Base-by-base conservation (phyloP, 108 stramenopile species). In the Cyclotella choctawhatcheeana region DNA sequence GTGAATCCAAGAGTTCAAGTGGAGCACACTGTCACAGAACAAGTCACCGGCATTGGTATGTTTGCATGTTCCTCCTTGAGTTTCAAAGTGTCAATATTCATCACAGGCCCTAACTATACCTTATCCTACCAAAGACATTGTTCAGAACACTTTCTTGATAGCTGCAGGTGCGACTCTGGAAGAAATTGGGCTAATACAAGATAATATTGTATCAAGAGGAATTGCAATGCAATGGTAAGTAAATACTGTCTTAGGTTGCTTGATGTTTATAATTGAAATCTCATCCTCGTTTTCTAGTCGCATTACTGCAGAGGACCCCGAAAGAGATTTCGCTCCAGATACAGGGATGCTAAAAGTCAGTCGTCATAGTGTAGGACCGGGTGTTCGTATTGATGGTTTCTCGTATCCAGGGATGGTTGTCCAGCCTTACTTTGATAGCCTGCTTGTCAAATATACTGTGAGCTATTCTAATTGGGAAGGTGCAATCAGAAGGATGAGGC, bases 21-120 rank as follows among this genome's bases (percentile, higher is more conserved):
- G 68, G 93, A 95, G 69, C 93, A 95, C 76, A 90, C 91, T 24
- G 91, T 93, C 31, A 95, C 93, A 17, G 93, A 95, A 69, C 87
- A 87, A 62, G 87, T 95, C 44, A 88, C 90, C 16, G 65, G 85
- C 20, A 76, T 90, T 43, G 92, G 60, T 61, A 24, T 20, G 60
- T 61, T 4, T 13, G 2, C 3, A 8, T 24, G n/a, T 22, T 24
- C 21, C 40, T 20, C 13, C 25, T 26, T 44, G 21, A 44, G 37
- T 20, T 44, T 20, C 8, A n/a, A n/a, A n/a, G n/a, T n/a, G n/a
- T n/a, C n/a, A n/a, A n/a, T n/a, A n/a, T n/a, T n/a, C n/a, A n/a
- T n/a, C n/a, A n/a, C n/a, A 24, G 44, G 40, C 21, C 21, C 22
- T 2, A 32, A 10, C 30, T 31, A 8, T 16, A 32, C 2, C 56